phyloP scores from a whole-genome alignment of 345 rosid genomes.

The Xanthoceras sorbifolium region DNA sequence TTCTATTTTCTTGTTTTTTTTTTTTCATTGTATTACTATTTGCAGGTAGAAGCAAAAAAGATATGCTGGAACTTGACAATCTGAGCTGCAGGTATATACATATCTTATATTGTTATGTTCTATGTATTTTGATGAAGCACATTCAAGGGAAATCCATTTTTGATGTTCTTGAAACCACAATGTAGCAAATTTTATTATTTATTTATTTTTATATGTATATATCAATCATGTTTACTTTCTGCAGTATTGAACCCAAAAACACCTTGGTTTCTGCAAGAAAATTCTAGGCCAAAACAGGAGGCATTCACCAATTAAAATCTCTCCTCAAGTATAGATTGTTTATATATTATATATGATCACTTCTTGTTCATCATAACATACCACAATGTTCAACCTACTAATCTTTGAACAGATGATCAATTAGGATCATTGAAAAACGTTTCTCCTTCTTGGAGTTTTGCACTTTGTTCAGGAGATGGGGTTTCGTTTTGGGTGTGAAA shows the following conservation, averaged over 20 bases:
- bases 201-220: background rate
- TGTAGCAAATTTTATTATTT: background rate
- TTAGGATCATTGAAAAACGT: background rate
- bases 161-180: background rate
- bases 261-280: background rate
- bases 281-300: conserved; percentile 5
- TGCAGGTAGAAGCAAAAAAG: background rate
- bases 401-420: background rate
- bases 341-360: background rate
- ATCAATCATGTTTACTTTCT: background rate
- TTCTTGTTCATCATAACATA: no score
- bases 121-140: background rate
- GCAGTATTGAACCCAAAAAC: background rate
- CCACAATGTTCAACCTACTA: background rate
- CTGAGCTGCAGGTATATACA: background rate
- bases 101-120: background rate
- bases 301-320: no score
- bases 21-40: background rate
- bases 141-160: background rate
- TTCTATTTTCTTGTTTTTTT: background rate
- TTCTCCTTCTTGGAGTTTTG: conserved; percentile 14
- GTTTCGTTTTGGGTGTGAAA: conserved; percentile 29
- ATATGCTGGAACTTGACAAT: conserved; percentile 5
- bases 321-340: background rate
- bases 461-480: conserved; percentile 2